A percentile compares a stretch with the other conserved stretches of the same genome.
Evolutionary conservation across 495 filamentous ascomycete species (phyloP).

Genomic region (Acidiella bohemica): DNA sequence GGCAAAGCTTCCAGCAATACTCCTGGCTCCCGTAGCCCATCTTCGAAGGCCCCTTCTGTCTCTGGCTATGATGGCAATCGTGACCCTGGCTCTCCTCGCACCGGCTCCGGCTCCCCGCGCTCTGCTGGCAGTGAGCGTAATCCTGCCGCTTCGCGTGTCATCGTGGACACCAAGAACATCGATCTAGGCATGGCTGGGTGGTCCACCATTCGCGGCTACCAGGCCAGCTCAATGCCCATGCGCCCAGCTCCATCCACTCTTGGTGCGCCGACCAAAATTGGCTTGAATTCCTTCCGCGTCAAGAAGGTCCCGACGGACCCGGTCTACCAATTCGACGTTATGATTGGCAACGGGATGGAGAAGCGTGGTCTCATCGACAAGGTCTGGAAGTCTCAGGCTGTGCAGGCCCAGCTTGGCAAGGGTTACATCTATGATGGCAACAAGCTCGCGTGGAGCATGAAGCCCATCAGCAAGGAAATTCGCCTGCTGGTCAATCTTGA

Average conservation of each 20-base stretch:
- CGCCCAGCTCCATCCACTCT: conserved; percentile 11
- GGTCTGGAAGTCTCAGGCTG: conserved; percentile 51
- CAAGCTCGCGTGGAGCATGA: conserved; percentile 53
- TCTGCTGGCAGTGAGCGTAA: too few species aligned
- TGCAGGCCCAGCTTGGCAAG: conserved; percentile 40
- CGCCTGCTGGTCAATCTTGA: conserved; percentile 53
- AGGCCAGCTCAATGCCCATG: conserved; percentile 1
- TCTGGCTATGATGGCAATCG: conserved; percentile 26
- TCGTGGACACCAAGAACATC: conserved; percentile 19
- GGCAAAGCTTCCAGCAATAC: neutral
- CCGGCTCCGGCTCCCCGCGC: too few species aligned
- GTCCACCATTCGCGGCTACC: conserved; percentile 19
- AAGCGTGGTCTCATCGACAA: conserved; percentile 53
- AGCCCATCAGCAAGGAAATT: conserved; percentile 29
- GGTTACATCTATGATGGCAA: conserved; percentile 65
- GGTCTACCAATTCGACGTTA: conserved; percentile 76
- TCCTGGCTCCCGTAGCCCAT: neutral
- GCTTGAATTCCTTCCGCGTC: conserved; percentile 58
- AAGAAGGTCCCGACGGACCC: conserved; percentile 34
- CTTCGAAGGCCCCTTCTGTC: neutral
- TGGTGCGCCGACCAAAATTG: conserved; percentile 45
- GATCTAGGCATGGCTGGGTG: conserved; percentile 24
- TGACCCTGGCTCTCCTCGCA: conserved; percentile 1
- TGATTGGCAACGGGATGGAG: conserved; percentile 47
- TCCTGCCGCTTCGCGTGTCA: conserved; percentile 9